A percentile compares a stretch with the other conserved stretches of the same genome.
phyloP scores from a whole-genome alignment of 495 filamentous ascomycete genomes.

The Aspergillus funiculosus region DNA sequence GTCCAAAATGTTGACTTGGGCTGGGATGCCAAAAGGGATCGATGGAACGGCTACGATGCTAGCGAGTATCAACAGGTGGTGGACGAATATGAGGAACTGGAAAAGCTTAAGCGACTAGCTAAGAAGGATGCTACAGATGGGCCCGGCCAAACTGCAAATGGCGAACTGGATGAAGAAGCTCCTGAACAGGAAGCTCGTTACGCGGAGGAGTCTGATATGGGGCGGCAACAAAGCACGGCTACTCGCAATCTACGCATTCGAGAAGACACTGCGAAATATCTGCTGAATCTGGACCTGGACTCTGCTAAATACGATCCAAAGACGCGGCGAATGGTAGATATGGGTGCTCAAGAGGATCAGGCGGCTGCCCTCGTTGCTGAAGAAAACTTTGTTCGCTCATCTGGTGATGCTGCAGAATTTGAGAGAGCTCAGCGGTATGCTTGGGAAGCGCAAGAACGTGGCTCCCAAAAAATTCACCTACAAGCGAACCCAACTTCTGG shows the following conservation, averaged over 20 bases:
- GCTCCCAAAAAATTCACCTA: slow-evolving; percentile 71
- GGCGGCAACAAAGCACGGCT: slow-evolving; percentile 79
- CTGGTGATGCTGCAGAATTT: slow-evolving; percentile 92
- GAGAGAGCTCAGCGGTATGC: slow-evolving; percentile 83
- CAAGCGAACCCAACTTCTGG: slow-evolving; percentile 96
- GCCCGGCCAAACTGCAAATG: slow-evolving; percentile 43
- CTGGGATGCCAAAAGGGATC: slow-evolving; percentile 97
- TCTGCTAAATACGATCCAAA: slow-evolving; percentile 98
- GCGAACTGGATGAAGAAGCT: slow-evolving; percentile 47
- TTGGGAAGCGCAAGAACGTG: slow-evolving; percentile 88
- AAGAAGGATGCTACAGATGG: slow-evolving; percentile 36
- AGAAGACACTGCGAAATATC: slow-evolving; percentile 98
- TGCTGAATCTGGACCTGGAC: slow-evolving; percentile 89
- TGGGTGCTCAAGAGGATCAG: slow-evolving; percentile 73
- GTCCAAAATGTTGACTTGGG: slow-evolving; percentile 77
- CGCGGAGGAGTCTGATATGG: slow-evolving; percentile 96
- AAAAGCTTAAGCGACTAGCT: slow-evolving; percentile 64
- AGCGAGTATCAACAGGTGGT: slow-evolving; percentile 79
- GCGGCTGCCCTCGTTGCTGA: slow-evolving; percentile 87
- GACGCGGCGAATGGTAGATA: slow-evolving; percentile 88
- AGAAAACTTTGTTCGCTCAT: slow-evolving; percentile 85
- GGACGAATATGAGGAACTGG: slow-evolving; percentile 80
- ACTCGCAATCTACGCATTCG: slow-evolving; percentile 85
- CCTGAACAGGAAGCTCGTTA: slow-evolving; percentile 68
- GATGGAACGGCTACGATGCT: slow-evolving; percentile 95